Conservation (phyloP, 208 protist genomes). For the Acanthamoeba polyphaga region DNA sequence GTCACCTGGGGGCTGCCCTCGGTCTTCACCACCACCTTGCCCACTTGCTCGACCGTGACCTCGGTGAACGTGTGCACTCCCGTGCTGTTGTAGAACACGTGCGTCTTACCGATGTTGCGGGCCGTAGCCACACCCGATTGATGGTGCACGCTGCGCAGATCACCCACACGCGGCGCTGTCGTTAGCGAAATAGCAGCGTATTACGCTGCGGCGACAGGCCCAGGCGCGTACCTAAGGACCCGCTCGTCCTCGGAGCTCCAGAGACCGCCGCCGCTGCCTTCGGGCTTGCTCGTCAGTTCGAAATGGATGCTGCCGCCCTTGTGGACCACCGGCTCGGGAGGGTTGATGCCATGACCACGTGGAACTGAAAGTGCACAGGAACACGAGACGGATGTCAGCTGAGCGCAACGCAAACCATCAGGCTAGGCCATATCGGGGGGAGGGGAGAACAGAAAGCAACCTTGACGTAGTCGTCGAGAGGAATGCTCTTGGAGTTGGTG, state of each 20-base stretch:
- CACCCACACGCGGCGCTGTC: neutral
- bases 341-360: conserved; percentile 62
- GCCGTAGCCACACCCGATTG: conserved; percentile 48
- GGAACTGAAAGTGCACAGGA: conserved; percentile 1
- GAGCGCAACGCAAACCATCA: neutral
- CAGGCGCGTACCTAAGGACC: conserved; percentile 10
- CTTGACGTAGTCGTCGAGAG: conserved; percentile 74
- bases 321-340: conserved; percentile 47
- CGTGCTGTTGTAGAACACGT: conserved; percentile 66
- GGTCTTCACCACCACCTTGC: conserved; percentile 5
- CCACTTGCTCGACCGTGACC: conserved; percentile 25
- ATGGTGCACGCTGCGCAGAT: conserved; percentile 27
- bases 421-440: neutral
- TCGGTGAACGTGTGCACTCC: conserved; percentile 49
- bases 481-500: conserved; percentile 33
- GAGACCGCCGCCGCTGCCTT: neutral
- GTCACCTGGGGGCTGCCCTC: conserved; percentile 9
- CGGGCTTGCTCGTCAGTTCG: neutral
- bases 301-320: conserved; percentile 62
- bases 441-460: neutral
- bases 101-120: neutral
- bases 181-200: no score
- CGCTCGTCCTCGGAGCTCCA: conserved; percentile 63
- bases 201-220: neutral
- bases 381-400: neutral